phyloP scores from a whole-genome alignment of 2,329 filamentous ascomycete genomes.

The Trichophyton mentagrophytes region DNA sequence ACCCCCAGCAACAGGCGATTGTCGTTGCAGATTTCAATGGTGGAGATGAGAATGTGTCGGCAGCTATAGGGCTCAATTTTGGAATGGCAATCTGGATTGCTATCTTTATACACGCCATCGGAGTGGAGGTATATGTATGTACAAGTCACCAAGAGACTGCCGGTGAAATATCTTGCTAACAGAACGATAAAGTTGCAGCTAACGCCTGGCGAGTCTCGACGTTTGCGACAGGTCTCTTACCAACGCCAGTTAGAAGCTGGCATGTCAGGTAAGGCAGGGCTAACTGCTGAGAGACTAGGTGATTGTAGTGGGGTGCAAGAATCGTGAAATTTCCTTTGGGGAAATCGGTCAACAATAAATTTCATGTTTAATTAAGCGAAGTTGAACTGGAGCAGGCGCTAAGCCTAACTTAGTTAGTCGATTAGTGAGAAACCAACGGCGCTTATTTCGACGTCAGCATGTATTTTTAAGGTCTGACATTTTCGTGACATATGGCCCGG shows the following conservation, averaged over 20 bases:
- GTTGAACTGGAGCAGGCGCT: neutral
- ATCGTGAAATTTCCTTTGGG: neutral
- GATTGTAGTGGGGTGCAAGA: conserved; percentile 16
- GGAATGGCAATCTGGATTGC: conserved; percentile 24
- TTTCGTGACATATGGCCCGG: too few species aligned
- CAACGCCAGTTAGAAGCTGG: conserved; percentile 43
- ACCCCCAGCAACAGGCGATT: conserved; percentile 1
- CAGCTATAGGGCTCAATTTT: conserved; percentile 6
- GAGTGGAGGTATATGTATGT: conserved; percentile 34
- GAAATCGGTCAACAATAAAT: too few species aligned
- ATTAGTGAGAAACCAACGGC: neutral
- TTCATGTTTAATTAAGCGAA: too few species aligned
- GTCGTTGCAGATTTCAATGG: conserved; percentile 12
- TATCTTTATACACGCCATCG: conserved; percentile 39
- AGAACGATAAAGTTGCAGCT: conserved; percentile 19
- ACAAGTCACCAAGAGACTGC: too few species aligned
- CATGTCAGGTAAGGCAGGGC: conserved; percentile 37
- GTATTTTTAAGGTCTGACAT: too few species aligned
- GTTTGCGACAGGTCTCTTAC: conserved; percentile 45
- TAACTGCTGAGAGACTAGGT: conserved; percentile 33
- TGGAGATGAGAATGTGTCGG: conserved; percentile 1
- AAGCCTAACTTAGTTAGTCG: neutral
- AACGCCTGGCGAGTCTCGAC: conserved; percentile 42
- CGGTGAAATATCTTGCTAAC: neutral
- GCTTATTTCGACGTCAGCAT: neutral